Base-by-base conservation (phyloP, 2,329 filamentous ascomycete genomes). In the Beauveria caledonica region DNA sequence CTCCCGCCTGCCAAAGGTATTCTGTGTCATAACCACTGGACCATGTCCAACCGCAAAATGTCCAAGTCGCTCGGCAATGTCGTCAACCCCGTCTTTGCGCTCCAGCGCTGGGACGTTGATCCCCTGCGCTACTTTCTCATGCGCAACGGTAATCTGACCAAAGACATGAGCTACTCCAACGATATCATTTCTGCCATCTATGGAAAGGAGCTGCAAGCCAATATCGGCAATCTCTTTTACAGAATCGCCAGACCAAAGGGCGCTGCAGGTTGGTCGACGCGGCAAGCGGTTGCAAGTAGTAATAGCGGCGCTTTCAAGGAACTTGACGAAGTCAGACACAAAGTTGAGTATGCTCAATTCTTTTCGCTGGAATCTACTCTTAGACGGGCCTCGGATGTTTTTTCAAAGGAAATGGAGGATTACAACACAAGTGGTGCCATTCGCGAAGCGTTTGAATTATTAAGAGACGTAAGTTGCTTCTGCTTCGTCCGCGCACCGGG, bases 11-110 rank as follows among this genome's bases (percentile, higher is more conserved):
- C 94, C 1, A 87, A 86, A 68, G 86, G 86, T 64, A 83, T 99
- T 36, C 78, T 99, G 2, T 90, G 90, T 57, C 94, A 99, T 71
- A 92, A 88, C 2, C 94, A 99, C 72, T 99, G 95, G 94, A 96
- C 92, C 15, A 86, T 99, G 75, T 90, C 89, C 60, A 85, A 85
- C 58, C 84, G 86, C 66, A 99, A 99, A 74, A 99, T 99, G 92
- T 93, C 92, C 63, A 99, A 99, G 73, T 96, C 90, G 1, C 85
- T 88, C 2, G 94, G 94, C 63, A 97, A 97, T 71, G 93, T 96
- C 1, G 93, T 99, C 48, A 94, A 96, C 69, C 94, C 94, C 0
- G 92, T 95, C 70, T 91, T 91, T 66, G 94, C 94, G 13, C 82
- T 97, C 52, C 87, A 96, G 64, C 84, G 92, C 7, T 99, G 92